Evolutionary conservation across 129 eudicot genomes (phyloP), one percentile per base, ranked within the genome.

Genomic region (Deinandra increscens): DNA sequence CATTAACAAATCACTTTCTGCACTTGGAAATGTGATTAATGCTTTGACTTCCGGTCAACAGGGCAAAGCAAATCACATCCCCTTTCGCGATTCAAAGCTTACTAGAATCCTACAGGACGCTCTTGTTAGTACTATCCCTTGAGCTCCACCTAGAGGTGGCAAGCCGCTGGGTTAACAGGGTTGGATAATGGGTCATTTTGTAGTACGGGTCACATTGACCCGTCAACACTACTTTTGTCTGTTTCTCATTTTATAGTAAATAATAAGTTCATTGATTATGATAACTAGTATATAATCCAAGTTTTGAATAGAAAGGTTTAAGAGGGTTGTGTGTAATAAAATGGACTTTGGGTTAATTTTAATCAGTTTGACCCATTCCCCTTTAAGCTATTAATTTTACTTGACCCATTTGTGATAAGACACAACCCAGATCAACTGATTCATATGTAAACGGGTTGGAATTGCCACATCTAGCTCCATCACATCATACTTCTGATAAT

Each of bases 1-100:
- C 66, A 91, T 91, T 65, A 91, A 91, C 83, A 88, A 84, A 76
- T 91, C 98, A 43, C 87, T 91, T 66, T 84, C 98, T 15, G 95
- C 96, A 33, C 96, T 91, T 34, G 98, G 98, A 71, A 91, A 91
- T 50, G 98, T 88, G 18, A 86, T 91, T 55, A 80, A 79, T 88
- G 94, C 96, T 20, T 69, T 91, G 80, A 91, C 94, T 13, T 75
- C 74, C 45, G 61, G 80, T 56, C 75, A 82, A 58, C 79, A 66
- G 22, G 88, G 84, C 41, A 91, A 78, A 81, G 68, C 84, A 44
- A 76, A 44, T 70, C 96, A 91, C 69, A 73, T 91, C 60, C 97
- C 97, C 0, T 91, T 80, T 70, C 91, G 96, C 68, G 96, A 91
- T 81, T 88, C 97, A 62, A 91, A 88, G 85, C 97, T 88, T 62